Conservation (phyloP, 345 rosid species). For the Melaleuca alternifolia region DNA sequence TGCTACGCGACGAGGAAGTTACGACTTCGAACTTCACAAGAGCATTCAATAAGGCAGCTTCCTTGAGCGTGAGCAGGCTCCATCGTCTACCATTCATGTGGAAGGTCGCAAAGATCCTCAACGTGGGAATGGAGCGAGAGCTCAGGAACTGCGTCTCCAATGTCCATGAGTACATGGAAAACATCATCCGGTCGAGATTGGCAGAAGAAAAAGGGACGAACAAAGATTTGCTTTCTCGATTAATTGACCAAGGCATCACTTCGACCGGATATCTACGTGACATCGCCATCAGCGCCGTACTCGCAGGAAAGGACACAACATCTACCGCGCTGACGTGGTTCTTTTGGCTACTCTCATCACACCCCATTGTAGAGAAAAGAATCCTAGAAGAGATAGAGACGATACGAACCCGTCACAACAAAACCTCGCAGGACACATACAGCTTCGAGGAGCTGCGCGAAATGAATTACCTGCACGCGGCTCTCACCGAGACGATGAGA, state of each 20-base stretch:
- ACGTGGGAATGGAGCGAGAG: background rate
- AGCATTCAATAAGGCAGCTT: background rate
- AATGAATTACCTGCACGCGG: conserved; percentile 29
- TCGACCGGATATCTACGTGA: background rate
- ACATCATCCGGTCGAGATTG: background rate
- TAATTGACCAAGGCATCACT: background rate
- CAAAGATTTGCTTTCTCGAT: background rate
- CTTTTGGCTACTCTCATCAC: background rate
- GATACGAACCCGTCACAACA: background rate
- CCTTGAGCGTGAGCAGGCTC: background rate
- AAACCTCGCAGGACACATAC: background rate
- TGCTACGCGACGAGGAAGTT: background rate
- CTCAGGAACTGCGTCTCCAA: background rate
- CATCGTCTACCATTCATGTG: background rate
- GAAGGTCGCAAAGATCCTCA: background rate
- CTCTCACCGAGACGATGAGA: conserved; percentile 29
- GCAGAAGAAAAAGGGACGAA: background rate
- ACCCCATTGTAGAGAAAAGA: background rate
- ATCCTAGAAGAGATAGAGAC: conserved; percentile 16
- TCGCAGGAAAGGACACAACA: background rate
- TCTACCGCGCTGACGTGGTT: background rate
- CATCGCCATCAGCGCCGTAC: background rate
- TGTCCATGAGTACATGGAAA: background rate
- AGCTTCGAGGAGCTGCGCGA: conserved; percentile 14
- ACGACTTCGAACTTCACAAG: background rate